Evolutionary conservation across 2,329 filamentous ascomycete species (phyloP).

Genomic region (Epicoccum nigrum): DNA sequence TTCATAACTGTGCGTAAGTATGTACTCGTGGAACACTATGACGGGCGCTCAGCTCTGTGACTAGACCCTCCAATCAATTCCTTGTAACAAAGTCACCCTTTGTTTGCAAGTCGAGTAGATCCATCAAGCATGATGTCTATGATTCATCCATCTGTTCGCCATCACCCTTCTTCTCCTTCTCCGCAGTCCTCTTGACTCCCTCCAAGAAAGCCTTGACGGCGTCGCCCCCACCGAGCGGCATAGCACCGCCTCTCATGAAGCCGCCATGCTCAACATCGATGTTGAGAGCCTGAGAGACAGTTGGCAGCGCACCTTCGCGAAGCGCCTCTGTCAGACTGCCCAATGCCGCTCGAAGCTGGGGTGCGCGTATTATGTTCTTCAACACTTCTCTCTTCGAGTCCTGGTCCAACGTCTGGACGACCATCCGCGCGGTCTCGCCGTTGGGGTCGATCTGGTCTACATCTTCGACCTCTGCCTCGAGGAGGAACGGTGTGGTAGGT

Average conservation of each 20-base stretch:
- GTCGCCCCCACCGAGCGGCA: constrained; percentile 86
- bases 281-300: constrained; percentile 82
- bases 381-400: constrained; percentile 82
- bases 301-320: constrained; percentile 87
- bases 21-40: no score
- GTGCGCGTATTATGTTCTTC: constrained; percentile 81
- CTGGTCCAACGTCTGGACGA: constrained; percentile 73
- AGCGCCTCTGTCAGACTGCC: constrained; percentile 85
- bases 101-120: no score
- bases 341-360: constrained; percentile 88
- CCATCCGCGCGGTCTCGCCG: constrained; percentile 71
- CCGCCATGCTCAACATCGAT: constrained; percentile 86
- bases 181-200: constrained; percentile 80
- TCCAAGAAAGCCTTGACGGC: constrained; percentile 91
- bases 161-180: constrained; percentile 51
- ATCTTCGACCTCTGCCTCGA: constrained; percentile 71
- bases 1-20: no score
- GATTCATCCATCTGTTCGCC: constrained; percentile 44
- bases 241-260: constrained; percentile 74
- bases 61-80: no score
- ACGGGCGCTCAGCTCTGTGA: no score
- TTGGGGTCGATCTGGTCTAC: constrained; percentile 70
- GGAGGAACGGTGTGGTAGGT: constrained; percentile 76
- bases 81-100: no score
- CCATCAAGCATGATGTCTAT: constrained; percentile 12